phyloP scores from a whole-genome alignment of 1,284 basidiomycete genomes.

The Ustilago tritici region DNA sequence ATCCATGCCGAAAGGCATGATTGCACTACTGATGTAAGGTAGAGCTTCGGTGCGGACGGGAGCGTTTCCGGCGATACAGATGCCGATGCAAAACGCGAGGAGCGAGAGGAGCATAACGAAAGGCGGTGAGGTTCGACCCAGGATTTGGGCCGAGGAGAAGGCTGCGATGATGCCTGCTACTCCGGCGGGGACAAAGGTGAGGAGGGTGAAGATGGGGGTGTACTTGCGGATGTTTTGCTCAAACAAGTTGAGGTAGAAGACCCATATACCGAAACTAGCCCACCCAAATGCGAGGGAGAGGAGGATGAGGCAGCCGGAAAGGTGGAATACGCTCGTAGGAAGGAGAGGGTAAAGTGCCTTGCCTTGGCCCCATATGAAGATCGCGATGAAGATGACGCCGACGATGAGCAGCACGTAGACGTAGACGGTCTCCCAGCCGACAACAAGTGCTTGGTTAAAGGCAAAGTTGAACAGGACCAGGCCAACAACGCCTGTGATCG shows the following conservation, averaged over 20 bases:
- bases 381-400: conserved; percentile 40
- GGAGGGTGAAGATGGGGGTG: conserved; percentile 24
- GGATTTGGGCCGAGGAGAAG: conserved; percentile 37
- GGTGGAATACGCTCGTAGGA: conserved; percentile 46
- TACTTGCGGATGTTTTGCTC: conserved; percentile 33
- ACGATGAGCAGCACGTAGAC: conserved; percentile 56
- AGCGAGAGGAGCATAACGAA: conserved; percentile 51
- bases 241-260: conserved; percentile 40
- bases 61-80: conserved; percentile 31
- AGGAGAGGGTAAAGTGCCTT: conserved; percentile 46
- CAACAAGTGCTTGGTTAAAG: conserved; percentile 57
- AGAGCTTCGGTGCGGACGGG: conserved; percentile 33
- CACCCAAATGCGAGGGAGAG: conserved; percentile 48
- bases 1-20: conserved; percentile 60
- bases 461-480: conserved; percentile 59
- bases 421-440: conserved; percentile 57
- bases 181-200: conserved; percentile 37
- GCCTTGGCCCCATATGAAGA: conserved; percentile 44
- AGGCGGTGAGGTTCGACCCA: conserved; percentile 32
- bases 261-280: conserved; percentile 55
- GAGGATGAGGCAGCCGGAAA: conserved; percentile 31
- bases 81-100: conserved; percentile 53
- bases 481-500: conserved; percentile 45
- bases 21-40: conserved; percentile 30
- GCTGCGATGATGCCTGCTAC: conserved; percentile 49